phyloP scores from a whole-genome alignment of 2,329 filamentous ascomycete species.

The Aspergillus eucalypticola region DNA sequence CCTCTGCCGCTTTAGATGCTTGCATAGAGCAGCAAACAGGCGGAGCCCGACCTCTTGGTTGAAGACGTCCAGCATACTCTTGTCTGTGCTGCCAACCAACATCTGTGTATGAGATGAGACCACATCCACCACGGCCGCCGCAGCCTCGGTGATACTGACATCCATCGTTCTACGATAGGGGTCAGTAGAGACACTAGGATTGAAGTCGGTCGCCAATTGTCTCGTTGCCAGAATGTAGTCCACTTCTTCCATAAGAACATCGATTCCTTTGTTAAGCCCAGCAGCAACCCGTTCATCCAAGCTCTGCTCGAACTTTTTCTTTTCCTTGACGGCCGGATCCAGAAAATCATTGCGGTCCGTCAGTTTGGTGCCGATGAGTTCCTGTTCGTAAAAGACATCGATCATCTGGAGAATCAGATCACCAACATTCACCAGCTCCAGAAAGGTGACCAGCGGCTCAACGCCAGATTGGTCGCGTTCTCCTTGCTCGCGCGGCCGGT shows the following conservation, averaged over 20 bases:
- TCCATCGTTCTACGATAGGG: conserved; percentile 37
- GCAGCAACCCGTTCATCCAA: conserved; percentile 95
- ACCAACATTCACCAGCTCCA: conserved; percentile 96
- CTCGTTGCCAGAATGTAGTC: conserved; percentile 91
- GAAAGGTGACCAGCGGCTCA: conserved; percentile 88
- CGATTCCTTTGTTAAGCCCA: conserved; percentile 94
- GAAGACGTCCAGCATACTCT: conserved; percentile 97
- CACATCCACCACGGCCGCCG: conserved; percentile 76
- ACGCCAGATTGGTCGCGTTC: conserved; percentile 72
- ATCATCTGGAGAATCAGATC: conserved; percentile 99
- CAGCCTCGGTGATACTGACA: conserved; percentile 73
- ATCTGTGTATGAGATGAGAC: conserved; percentile 88
- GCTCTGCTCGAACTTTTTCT: conserved; percentile 99
- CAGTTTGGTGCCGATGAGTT: conserved; percentile 78
- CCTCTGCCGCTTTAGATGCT: conserved; percentile 94
- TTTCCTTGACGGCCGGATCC: conserved; percentile 85
- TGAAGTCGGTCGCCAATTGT: conserved; percentile 85
- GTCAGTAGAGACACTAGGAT: conserved; percentile 58
- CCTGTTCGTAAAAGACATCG: conserved; percentile 97
- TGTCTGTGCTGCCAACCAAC: conserved; percentile 92
- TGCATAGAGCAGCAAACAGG: conserved; percentile 88
- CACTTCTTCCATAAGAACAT: conserved; percentile 97
- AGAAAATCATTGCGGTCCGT: conserved; percentile 93
- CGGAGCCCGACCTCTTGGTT: conserved; percentile 95
- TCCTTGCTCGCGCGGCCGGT: conserved; percentile 74